Base-by-base conservation (phyloP, 139 green algal genomes). In the Coccomyxa sp. region DNA sequence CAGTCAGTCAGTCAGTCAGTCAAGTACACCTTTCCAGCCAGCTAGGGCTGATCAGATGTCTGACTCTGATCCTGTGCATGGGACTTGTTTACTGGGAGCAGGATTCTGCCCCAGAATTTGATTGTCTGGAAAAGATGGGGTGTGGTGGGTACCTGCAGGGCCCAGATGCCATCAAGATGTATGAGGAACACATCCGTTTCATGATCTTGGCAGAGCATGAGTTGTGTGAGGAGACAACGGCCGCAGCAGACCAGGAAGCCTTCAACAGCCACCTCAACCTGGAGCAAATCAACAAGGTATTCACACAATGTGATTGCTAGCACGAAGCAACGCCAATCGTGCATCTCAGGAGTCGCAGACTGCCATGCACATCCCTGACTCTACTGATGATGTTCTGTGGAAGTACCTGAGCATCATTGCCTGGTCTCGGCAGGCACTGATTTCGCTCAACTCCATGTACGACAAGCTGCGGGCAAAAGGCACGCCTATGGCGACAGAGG, bases 201-300 rank as follows among this genome's bases (percentile, higher is more conserved):
- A 90, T 93, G 80, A 88, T 96, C 59, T 59, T 97, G 76, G 90
- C 83, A 0, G 93, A 96, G 89, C 92, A 96, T 71, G 89, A 94
- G 84, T 91, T 96, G 59, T 92, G 85, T 68, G 90, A 87, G 77
- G 30, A 76, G 58, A 77, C 77, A 16, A 79, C 75, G 45, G 74
- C 28, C 10, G 83, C 75, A 59, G 82, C 59, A 15, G 81, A 88
- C 77, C 68, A 57, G 28, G 88, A 96, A 63, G 92, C 90, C 38
- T 96, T 96, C 85, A 91, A 97, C 84, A 90, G 88, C 17, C 93
- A 96, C 81, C 88, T 97, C 25, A 97, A 96, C 85, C 88, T 94
- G 58, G 90, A 96, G 86, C 93, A 96, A 84, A 90, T 96, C 82
- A 95, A 94, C 86, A 97, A 95, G 85, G 89, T 86, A 27, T n/a